Percentiles rank a stretch among this genome's conserved stretches.
These are phyloP conservation scores for Fragilariopsis cylindrus DNA, from an alignment of 108 stramenopile species.

Conservation along the genomic window DNA sequence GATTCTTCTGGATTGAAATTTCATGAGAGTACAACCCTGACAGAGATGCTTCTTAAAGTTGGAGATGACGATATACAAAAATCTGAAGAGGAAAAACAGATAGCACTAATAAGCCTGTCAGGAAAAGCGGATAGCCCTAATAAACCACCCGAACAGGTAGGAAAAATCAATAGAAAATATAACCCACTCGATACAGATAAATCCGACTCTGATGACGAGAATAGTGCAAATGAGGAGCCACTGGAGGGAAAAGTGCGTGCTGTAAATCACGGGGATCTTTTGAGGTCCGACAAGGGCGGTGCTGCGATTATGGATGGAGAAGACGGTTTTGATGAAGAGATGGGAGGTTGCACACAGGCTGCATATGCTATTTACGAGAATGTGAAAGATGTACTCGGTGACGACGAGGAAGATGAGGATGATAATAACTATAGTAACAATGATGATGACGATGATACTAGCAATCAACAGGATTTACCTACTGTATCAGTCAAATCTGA, in stretches of 20 bases:
- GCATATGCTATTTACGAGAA: conserved; percentile 28
- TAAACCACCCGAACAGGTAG: neutral
- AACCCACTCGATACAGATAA: neutral
- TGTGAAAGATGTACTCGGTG: neutral
- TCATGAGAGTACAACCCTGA: conserved; percentile 38
- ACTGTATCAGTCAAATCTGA: neutral
- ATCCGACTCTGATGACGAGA: conserved; percentile 19
- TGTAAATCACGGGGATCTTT: conserved; percentile 61
- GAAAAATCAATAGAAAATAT: neutral
- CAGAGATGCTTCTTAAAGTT: conserved; percentile 23
- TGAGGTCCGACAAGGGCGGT: conserved; percentile 51
- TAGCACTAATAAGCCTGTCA: conserved; percentile 19
- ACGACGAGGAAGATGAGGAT: neutral
- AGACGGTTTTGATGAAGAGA: conserved; percentile 72
- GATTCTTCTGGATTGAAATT: conserved; percentile 33
- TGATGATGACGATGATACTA: neutral
- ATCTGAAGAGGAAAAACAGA: neutral
- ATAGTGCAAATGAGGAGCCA: conserved; percentile 11
- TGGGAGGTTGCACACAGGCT: conserved; percentile 70
- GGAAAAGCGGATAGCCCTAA: conserved; percentile 9
- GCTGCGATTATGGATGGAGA: conserved; percentile 58
- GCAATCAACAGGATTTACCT: neutral
- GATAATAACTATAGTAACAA: neutral
- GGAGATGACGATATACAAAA: conserved; percentile 3
- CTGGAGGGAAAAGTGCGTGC: conserved; percentile 29